Percentiles rank a stretch among this genome's conserved stretches.
Conservation (phyloP, 176 grass and related monocot species). For the Zea luxurians region DNA sequence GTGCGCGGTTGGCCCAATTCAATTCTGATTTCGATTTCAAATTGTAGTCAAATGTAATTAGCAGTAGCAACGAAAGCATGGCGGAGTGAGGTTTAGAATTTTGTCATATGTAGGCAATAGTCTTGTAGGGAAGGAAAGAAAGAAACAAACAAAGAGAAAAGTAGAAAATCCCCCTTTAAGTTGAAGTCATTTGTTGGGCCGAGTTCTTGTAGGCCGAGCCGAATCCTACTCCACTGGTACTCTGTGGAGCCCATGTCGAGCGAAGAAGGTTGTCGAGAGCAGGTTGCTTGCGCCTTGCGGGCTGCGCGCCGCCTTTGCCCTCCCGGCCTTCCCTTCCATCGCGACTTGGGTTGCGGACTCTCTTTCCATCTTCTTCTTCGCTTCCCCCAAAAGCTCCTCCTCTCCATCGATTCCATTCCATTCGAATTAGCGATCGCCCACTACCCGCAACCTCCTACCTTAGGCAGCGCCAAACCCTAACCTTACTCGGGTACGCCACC, state of each 20-base stretch:
- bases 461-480: slow-evolving; percentile 23
- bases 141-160: no score
- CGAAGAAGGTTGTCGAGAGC: slow-evolving; percentile 17
- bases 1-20: no score
- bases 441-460: not conserved
- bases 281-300: not conserved
- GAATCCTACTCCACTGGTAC: not conserved
- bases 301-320: slow-evolving; percentile 14
- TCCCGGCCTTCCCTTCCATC: not conserved
- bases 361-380: not conserved
- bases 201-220: not conserved
- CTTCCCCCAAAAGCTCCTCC: not conserved
- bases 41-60: no score
- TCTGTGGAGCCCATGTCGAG: not conserved
- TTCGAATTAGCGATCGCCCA: not conserved
- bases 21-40: no score
- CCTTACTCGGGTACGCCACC: not conserved
- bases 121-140: no score
- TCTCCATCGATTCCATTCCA: not conserved
- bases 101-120: no score
- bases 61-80: no score
- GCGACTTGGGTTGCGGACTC: not conserved
- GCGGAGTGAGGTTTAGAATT: no score
- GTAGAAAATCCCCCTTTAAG: no score
- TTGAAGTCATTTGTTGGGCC: not conserved